phyloP scores from a whole-genome alignment of 225 moss, liverwort and hornwort species.

The Pleurozium schreberi region DNA sequence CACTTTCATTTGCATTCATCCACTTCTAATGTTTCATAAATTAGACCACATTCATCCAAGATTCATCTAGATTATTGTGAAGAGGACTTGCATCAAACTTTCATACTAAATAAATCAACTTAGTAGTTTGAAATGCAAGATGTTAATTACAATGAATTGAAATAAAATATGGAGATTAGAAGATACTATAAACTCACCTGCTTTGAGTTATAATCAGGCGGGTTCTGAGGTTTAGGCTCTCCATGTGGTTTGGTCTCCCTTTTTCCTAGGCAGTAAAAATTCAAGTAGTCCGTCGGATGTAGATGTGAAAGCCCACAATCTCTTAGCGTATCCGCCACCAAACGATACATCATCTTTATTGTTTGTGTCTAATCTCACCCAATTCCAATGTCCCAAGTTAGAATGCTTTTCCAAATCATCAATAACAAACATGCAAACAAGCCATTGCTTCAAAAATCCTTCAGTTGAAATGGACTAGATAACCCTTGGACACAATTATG shows the following conservation, averaged over 20 bases:
- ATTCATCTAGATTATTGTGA: background rate
- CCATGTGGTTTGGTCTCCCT: slow-evolving; percentile 45
- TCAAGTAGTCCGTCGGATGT: slow-evolving; percentile 70
- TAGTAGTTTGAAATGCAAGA: background rate
- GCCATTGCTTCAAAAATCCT: background rate
- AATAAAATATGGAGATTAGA: background rate
- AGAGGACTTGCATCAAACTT: background rate
- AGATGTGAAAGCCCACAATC: slow-evolving; percentile 30
- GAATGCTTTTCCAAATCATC: background rate
- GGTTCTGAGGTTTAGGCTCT: slow-evolving; percentile 39
- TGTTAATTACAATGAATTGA: no score
- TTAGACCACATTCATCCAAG: background rate
- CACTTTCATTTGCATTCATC: background rate
- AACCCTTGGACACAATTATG: background rate
- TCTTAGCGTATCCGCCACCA: slow-evolving; percentile 55
- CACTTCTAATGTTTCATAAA: background rate
- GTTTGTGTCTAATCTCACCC: slow-evolving; percentile 50
- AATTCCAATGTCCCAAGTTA: background rate
- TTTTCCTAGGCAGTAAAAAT: slow-evolving; percentile 80
- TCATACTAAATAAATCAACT: background rate
- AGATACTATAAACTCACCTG: slow-evolving; percentile 20
- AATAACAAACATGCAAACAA: background rate
- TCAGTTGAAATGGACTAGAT: background rate
- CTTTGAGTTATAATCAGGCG: slow-evolving; percentile 47
- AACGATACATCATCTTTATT: slow-evolving; percentile 87